Evolutionary conservation across 176 grass and related monocot genomes (phyloP), one percentile per base, ranked within the genome.

Genomic region (Luzula sylvatica): DNA sequence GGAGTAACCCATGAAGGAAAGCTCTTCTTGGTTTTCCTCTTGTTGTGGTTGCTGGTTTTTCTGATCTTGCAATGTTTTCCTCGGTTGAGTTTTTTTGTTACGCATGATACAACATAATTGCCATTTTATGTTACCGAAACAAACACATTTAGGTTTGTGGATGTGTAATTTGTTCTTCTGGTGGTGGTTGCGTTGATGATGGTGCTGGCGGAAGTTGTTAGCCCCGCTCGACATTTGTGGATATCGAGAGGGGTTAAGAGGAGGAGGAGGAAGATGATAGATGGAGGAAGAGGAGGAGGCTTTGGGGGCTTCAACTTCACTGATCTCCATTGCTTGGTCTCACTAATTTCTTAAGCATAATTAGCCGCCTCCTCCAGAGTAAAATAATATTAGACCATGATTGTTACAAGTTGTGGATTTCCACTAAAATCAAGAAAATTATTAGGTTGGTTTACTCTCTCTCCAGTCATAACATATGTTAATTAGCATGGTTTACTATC

Each of bases 61-160:
- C 21, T 23, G 5, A 40, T 11, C 20, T 29, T 35, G 23, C 5
- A 64, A 42, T 45, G 44, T 42, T 28, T 64, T 64, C 13, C 47
- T 50, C 26, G 43, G 47, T 17, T 7, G 17, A 2, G 24, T 13
- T 14, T 23, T 26, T 49, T 49, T 64, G 0, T 64, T 64, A 5
- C 44, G 60, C 42, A 64, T 18, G 30, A 64, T 32, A 26, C 60
- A 64, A n/a, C 60, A 64, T 8, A 64, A 45, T 15, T 64, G 44
- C 26, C 5, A 15, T 24, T 42, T 64, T 25, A 64, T 16, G 42
- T 47, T 42, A 26, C 60, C 26, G 42, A 64, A 64, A 45, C 60
- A 64, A 42, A 64, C 47, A 45, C 60, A 64, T 32, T 64, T 45
- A 5, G 60, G 60, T 19, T 50, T 64, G 25, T 64, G 60, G 24